These are phyloP conservation scores for Tulasnella sp. DNA, from an alignment of 768 basidiomycete genomes.

Conservation along the genomic window DNA sequence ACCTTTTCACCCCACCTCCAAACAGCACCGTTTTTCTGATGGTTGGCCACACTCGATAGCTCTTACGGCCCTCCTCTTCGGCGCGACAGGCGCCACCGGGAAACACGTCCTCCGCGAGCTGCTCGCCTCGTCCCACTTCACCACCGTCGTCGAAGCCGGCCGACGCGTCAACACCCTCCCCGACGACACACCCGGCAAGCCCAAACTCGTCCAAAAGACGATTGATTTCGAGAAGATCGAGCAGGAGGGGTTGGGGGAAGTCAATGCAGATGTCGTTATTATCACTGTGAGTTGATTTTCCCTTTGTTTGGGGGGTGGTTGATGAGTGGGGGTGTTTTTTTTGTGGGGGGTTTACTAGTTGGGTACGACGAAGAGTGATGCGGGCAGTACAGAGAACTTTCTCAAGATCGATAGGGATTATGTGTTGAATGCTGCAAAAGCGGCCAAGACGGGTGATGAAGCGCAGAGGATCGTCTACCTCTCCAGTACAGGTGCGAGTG, in stretches of 20 bases:
- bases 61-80: conserved; percentile 51
- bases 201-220: conserved; percentile 54
- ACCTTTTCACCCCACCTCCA: background rate
- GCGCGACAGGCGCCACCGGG: conserved; percentile 63
- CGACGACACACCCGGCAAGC: conserved; percentile 22
- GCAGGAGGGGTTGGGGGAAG: conserved; percentile 38
- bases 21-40: background rate
- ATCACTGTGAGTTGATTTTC: conserved; percentile 33
- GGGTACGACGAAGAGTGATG: conserved; percentile 49
- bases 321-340: background rate
- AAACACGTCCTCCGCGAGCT: conserved; percentile 48
- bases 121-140: conserved; percentile 42
- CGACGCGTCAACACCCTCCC: conserved; percentile 42
- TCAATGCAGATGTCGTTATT: conserved; percentile 63
- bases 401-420: conserved; percentile 68
- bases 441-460: conserved; percentile 38
- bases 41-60: background rate
- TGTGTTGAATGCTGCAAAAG: conserved; percentile 59
- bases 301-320: conserved; percentile 27
- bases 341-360: conserved; percentile 30
- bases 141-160: conserved; percentile 57
- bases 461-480: conserved; percentile 56
- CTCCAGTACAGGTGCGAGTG: conserved; percentile 37
- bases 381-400: conserved; percentile 53
- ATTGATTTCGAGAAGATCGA: conserved; percentile 59